Conservation (phyloP, 768 basidiomycete species). For the Tricholoma sp. region DNA sequence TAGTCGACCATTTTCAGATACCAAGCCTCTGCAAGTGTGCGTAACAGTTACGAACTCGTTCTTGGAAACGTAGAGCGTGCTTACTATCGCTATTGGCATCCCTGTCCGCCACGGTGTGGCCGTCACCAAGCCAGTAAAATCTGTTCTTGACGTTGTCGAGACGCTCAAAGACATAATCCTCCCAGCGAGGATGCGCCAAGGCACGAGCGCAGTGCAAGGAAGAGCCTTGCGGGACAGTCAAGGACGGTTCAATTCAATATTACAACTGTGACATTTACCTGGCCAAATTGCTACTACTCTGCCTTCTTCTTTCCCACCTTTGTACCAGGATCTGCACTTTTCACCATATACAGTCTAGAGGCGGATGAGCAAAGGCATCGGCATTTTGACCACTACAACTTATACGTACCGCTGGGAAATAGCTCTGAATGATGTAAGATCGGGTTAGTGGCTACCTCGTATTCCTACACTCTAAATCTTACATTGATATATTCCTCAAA, state of each 20-base stretch:
- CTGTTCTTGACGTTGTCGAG: constrained; percentile 40
- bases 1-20: constrained; percentile 43
- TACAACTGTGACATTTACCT: constrained; percentile 26
- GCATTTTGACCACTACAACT: not conserved
- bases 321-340: constrained; percentile 63
- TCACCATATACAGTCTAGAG: constrained; percentile 51
- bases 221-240: constrained; percentile 33
- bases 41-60: not conserved
- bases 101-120: constrained; percentile 49
- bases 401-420: constrained; percentile 39
- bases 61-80: constrained; percentile 5
- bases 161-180: constrained; percentile 53
- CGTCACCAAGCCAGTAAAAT: constrained; percentile 58
- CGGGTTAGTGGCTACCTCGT: not conserved
- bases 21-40: constrained; percentile 37
- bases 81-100: constrained; percentile 26
- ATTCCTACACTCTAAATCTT: constrained; percentile 3
- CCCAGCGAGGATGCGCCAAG: constrained; percentile 56
- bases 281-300: constrained; percentile 57
- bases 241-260: not conserved
- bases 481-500: constrained; percentile 60
- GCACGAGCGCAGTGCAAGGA: constrained; percentile 45
- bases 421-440: constrained; percentile 26
- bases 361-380: not conserved
- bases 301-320: constrained; percentile 53